phyloP scores from a whole-genome alignment of 495 filamentous ascomycete genomes.

The Xylona heveae region DNA sequence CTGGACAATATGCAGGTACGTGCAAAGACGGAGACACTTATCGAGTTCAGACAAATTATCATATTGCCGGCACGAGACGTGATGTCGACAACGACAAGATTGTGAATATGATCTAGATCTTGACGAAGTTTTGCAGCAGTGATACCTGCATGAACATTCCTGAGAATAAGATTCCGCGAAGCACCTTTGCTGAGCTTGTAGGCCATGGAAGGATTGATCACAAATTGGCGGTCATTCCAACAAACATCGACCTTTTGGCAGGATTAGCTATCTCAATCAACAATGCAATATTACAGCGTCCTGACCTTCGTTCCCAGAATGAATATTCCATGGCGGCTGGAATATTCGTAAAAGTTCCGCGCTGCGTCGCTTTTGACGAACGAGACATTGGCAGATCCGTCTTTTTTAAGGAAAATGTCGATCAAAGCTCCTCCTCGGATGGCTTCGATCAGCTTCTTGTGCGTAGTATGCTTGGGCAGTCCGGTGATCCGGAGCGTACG shows the following conservation, averaged over 20 bases:
- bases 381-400: slow-evolving; percentile 43
- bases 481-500: slow-evolving; percentile 42
- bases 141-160: slow-evolving; percentile 30
- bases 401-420: slow-evolving; percentile 43
- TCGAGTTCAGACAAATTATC: slow-evolving; percentile 53
- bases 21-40: slow-evolving; percentile 56
- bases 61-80: slow-evolving; percentile 32
- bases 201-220: slow-evolving; percentile 40
- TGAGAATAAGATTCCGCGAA: slow-evolving; percentile 55
- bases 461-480: slow-evolving; percentile 39
- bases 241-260: slow-evolving; percentile 36
- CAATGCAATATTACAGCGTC: neutral
- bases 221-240: slow-evolving; percentile 59
- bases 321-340: slow-evolving; percentile 44
- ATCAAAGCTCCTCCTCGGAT: slow-evolving; percentile 50
- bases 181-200: slow-evolving; percentile 49
- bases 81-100: slow-evolving; percentile 48
- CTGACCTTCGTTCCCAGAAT: slow-evolving; percentile 47
- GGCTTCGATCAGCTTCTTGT: slow-evolving; percentile 41
- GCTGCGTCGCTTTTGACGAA: slow-evolving; percentile 46
- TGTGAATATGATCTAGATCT: slow-evolving; percentile 68
- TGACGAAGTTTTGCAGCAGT: slow-evolving; percentile 44
- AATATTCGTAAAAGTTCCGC: slow-evolving; percentile 38
- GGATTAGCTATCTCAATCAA: slow-evolving; percentile 7
- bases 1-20: slow-evolving; percentile 63